Evolutionary conservation across 2,329 filamentous ascomycete species (phyloP), one percentile per base, ranked within the genome.

Genomic region (Botrytis galanthina): DNA sequence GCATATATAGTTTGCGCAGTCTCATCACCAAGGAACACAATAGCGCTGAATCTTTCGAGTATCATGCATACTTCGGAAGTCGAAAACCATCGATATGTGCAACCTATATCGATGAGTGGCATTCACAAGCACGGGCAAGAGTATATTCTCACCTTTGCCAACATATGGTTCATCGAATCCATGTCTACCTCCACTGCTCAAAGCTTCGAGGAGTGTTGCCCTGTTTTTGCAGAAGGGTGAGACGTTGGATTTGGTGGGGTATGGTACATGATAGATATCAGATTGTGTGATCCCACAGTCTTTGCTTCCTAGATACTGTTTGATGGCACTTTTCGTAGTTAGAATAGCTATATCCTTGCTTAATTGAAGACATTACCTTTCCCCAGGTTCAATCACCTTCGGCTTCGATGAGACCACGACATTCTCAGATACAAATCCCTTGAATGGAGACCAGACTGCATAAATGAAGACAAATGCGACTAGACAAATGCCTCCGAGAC

Each of bases 81-180:
- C 12, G 81, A 78, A 74, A 83, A 85, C 84, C 84, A 85, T 62
- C 79, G 81, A 74, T 84, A 84, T 68, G 82, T 82, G 74, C 83
- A 85, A 44, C 79, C 82, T 81, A 63, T 35, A 22, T 39, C 4
- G 16, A 20, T 64, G 29, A 67, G 59, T 61, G 44, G 7, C 18
- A 48, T 35, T 48, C 10, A 10, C 14, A 64, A n/a, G 16, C 14
- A n/a, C 7, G 3, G 20, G 32, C 2, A 54, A 44, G 29, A 39
- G 35, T 20, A 7, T 4, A 20, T 18, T 46, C 35, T 20, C 32
- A 77, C 77, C 73, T 67, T 76, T 78, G 9, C 77, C 77, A 61
- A 78, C 80, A 75, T 82, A 85, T 7, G 83, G 81, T 22, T 80
- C 79, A 73, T 84, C 82, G 73, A 83, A 83, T 18, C 83, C 83